A percentile compares a stretch with the other conserved stretches of the same genome.
Conservation (phyloP, 768 basidiomycete genomes). For the Calocera viscosa region DNA sequence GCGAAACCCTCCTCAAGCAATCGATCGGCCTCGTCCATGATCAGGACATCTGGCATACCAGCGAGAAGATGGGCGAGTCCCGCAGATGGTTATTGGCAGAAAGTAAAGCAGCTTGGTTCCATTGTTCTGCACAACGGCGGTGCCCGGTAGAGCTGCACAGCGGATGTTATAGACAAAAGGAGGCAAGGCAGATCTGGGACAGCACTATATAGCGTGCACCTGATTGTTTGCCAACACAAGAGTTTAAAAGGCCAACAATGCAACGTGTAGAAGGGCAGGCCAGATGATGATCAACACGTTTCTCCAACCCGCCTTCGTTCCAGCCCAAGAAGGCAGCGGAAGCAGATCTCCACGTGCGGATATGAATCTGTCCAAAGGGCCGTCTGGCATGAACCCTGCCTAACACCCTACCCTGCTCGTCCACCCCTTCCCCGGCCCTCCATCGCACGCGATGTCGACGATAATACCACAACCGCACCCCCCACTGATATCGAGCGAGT, state of each 20-base stretch:
- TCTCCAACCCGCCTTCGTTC: neutral
- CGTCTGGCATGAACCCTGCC: neutral
- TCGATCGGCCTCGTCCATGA: constrained; percentile 94
- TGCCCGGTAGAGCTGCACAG: too few relatives aligned
- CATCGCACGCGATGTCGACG: neutral
- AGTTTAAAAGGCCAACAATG: too few relatives aligned
- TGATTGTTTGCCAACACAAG: too few relatives aligned
- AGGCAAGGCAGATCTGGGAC: too few relatives aligned
- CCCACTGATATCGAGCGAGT: neutral
- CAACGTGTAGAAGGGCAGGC: too few relatives aligned
- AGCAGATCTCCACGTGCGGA: neutral
- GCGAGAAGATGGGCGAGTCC: constrained; percentile 84
- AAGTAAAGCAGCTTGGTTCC: too few relatives aligned
- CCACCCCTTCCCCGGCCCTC: neutral
- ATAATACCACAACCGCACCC: neutral
- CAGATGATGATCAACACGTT: neutral
- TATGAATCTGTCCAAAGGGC: neutral
- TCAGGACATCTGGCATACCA: constrained; percentile 88
- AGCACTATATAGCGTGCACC: too few relatives aligned
- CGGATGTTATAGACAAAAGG: too few relatives aligned
- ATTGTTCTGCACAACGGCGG: too few relatives aligned
- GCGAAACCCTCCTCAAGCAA: constrained; percentile 94
- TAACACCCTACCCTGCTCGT: neutral
- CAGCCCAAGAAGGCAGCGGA: neutral
- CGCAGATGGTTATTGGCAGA: constrained; percentile 94